Evolutionary conservation across 2,329 filamentous ascomycete species (phyloP).

Genomic region (Tolypocladium cylindrosporum): DNA sequence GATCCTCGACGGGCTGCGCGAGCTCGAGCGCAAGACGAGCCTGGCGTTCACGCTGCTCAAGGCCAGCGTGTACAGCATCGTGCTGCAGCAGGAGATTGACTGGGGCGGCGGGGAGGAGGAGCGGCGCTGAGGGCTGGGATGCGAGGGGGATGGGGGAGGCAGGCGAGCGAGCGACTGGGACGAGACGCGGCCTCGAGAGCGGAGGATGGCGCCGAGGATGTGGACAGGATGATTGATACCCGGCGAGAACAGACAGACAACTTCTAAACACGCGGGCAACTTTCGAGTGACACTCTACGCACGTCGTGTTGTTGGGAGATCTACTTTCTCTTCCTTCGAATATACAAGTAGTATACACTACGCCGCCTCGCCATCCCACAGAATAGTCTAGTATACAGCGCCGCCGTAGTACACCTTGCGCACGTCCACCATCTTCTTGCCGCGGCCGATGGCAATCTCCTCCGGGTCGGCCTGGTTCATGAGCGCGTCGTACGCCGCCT

Average conservation of each 20-base stretch:
- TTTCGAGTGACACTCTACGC: neutral
- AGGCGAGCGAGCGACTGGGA: no score
- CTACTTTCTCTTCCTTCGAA: neutral
- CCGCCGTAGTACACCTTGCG: constrained; percentile 96
- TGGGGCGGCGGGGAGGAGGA: constrained; percentile 45
- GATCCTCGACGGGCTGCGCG: constrained; percentile 75
- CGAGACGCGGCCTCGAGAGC: no score
- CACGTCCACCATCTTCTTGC: constrained; percentile 93
- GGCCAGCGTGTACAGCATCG: constrained; percentile 97
- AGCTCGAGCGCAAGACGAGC: constrained; percentile 88
- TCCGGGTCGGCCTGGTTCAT: constrained; percentile 79
- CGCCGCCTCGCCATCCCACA: neutral
- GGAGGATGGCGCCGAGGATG: no score
- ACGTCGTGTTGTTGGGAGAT: neutral
- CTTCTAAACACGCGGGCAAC: neutral
- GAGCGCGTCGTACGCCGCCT: constrained; percentile 77
- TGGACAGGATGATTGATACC: neutral
- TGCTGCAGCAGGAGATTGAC: constrained; percentile 91
- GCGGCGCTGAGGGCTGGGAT: constrained; percentile 14
- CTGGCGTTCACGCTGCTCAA: constrained; percentile 93
- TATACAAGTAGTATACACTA: neutral
- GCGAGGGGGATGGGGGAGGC: constrained; percentile 11
- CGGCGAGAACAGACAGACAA: neutral
- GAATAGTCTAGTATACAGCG: constrained; percentile 16
- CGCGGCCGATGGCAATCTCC: constrained; percentile 76